Evolutionary conservation across 2,329 filamentous ascomycete genomes (phyloP).

Genomic region (Geosmithia flava): DNA sequence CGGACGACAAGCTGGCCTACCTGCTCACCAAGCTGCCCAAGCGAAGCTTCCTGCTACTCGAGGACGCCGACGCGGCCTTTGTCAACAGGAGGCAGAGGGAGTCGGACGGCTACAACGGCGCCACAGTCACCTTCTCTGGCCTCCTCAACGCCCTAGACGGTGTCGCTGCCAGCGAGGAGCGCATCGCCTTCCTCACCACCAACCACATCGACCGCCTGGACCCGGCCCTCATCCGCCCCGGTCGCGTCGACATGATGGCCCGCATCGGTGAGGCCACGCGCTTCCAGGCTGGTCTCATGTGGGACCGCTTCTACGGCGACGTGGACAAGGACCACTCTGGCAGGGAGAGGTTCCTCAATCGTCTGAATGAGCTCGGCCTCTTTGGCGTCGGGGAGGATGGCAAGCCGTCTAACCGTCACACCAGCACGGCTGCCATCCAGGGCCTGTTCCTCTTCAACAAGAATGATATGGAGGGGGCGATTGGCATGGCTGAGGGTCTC

Average conservation of each 20-base stretch:
- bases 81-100: slow-evolving; percentile 67
- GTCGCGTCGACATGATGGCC: slow-evolving; percentile 86
- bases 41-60: slow-evolving; percentile 69
- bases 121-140: slow-evolving; percentile 89
- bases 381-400: slow-evolving; percentile 44
- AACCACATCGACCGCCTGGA: slow-evolving; percentile 89
- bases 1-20: slow-evolving; percentile 78
- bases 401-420: slow-evolving; percentile 34
- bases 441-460: slow-evolving; percentile 95
- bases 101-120: slow-evolving; percentile 71
- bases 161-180: slow-evolving; percentile 87
- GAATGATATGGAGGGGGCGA: slow-evolving; percentile 75
- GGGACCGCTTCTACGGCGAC: slow-evolving; percentile 90
- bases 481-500: slow-evolving; percentile 61
- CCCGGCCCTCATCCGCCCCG: slow-evolving; percentile 78
- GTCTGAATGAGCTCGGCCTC: slow-evolving; percentile 57
- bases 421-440: slow-evolving; percentile 86
- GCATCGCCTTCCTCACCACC: slow-evolving; percentile 86
- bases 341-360: slow-evolving; percentile 56
- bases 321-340: slow-evolving; percentile 52
- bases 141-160: slow-evolving; percentile 79
- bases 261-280: slow-evolving; percentile 78
- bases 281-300: slow-evolving; percentile 76
- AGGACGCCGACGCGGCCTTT: slow-evolving; percentile 89
- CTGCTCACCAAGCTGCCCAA: slow-evolving; percentile 76